Conservation (phyloP, 306 rosid species). For the Vigna trinervia region DNA sequence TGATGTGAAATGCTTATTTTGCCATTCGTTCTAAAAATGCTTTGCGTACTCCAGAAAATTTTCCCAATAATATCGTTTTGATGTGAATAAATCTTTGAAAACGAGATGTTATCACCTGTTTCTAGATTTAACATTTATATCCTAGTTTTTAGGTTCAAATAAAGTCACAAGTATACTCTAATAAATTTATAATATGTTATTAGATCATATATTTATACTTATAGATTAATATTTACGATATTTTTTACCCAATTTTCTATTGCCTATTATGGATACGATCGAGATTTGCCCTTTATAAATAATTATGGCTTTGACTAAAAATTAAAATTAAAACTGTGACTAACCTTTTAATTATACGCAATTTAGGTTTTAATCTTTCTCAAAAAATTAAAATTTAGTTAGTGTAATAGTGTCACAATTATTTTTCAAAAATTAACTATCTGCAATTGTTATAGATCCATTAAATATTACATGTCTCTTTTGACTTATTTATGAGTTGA, state of each 20-base stretch:
- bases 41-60: neutral
- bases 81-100: neutral
- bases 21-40: neutral
- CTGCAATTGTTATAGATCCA: neutral
- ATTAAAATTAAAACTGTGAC: neutral
- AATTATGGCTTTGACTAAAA: neutral
- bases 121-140: neutral
- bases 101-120: neutral
- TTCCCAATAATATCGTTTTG: neutral
- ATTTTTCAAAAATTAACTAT: neutral
- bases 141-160: neutral
- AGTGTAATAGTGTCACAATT: neutral
- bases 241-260: neutral
- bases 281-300: neutral
- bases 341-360: neutral
- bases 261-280: neutral
- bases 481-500: slow-evolving; percentile 6
- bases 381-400: neutral
- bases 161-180: neutral
- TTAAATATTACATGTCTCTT: neutral
- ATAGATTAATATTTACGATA: neutral
- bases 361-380: neutral
- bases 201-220: neutral
- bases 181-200: neutral
- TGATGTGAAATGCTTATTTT: neutral